Evolutionary conservation across 805 yeast genomes (phyloP), one percentile per base, ranked within the genome.

Genomic region (Metschnikowia aberdeeniae): DNA sequence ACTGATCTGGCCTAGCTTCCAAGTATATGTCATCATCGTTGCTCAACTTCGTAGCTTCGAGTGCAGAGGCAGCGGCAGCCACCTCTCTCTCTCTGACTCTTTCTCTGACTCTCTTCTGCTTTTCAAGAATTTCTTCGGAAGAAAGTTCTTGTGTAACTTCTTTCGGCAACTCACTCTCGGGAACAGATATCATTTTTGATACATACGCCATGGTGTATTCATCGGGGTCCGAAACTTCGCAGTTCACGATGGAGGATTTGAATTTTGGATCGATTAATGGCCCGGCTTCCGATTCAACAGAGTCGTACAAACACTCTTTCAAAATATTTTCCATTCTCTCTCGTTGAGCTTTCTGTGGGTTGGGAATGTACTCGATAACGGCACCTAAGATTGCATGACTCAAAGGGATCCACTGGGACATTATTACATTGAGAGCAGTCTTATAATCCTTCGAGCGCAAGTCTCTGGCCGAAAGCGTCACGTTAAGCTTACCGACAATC

Each of bases 371-470:
- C 47, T 89, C 93, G 28, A 90, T 83, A 4, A 92, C 95, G 1
- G 95, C 81, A 8, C 93, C 74, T 26, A 93, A 67, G 7, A 92
- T 77, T 0, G 98, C 87, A 32, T 86, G 83, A 20, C 97, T 85
- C 4, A 93, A 79, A 0, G 99, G 98, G 19, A 93, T 69, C 97
- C 99, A 93, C 60, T 92, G 97, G 1, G 89, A 80, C 80, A 92
- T 81, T 4, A 93, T 77, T 6, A 80, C 71, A 44, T 74, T 76
- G 14, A 89, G 61, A 36, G 89, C 64, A 44, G 69, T 72, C 50
- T 80, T 82, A 37, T 81, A 72, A 58, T 92, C 97, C 56, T 84
- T 88, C 0, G 96, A 81, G 45, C 85, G 75, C 45, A 89, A 59
- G 52, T 90, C 97, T 48, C 96, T 72, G 5, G 93, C 87, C 2